Conservation (phyloP, 441 rosid species). For the Erodium trifolium region DNA sequence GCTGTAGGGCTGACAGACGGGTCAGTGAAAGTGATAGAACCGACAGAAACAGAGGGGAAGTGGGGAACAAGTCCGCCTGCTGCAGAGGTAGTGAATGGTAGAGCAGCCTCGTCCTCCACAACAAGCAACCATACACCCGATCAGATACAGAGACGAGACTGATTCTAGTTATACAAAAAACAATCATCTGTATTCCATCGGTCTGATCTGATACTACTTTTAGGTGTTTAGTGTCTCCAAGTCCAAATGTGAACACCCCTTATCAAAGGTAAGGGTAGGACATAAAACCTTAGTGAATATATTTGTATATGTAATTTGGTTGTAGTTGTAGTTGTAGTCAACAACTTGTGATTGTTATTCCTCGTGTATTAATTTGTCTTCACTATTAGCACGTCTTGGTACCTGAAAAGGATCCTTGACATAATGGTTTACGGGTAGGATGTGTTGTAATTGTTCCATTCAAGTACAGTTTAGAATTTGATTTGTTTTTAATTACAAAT, state of each 20-base stretch:
- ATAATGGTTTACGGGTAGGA: too few species aligned
- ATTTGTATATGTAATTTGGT: background rate
- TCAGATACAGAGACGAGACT: conserved; percentile 50
- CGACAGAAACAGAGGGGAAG: conserved; percentile 56
- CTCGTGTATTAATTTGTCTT: too few species aligned
- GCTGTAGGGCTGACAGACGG: conserved; percentile 73
- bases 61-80: conserved; percentile 65
- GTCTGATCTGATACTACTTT: conserved; percentile 20
- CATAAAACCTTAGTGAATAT: background rate
- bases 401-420: too few species aligned
- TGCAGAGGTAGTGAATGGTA: conserved; percentile 47
- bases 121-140: conserved; percentile 74
- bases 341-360: background rate
- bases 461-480: too few species aligned
- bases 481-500: too few species aligned
- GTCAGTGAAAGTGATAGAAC: conserved; percentile 72
- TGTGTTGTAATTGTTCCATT: too few species aligned
- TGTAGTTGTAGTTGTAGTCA: background rate
- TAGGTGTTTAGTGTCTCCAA: conserved; percentile 14
- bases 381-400: too few species aligned
- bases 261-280: conserved; percentile 7
- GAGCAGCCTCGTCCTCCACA: conserved; percentile 59
- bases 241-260: background rate
- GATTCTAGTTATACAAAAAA: background rate
- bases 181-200: conserved; percentile 18